These are phyloP conservation scores for Jimgerdemannia flammicorona DNA, from an alignment of 192 early-diverging fungal species.

Conservation along the genomic window DNA sequence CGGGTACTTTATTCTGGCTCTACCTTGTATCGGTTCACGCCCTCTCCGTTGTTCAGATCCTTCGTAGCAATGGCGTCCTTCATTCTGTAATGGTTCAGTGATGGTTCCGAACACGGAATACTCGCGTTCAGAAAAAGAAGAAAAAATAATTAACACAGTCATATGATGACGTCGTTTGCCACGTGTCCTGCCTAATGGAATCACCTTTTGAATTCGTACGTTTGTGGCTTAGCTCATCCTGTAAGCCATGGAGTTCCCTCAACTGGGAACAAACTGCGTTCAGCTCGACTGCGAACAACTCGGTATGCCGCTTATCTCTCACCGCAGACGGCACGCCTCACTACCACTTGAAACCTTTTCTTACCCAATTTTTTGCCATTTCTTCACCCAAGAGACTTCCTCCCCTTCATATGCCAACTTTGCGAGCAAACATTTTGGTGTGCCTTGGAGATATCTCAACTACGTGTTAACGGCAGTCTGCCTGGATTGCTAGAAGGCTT, in stretches of 20 bases:
- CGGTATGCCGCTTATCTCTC: neutral
- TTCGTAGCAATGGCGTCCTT: slow-evolving; percentile 2
- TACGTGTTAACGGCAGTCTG: neutral
- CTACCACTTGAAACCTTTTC: neutral
- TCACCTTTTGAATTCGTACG: too few species aligned
- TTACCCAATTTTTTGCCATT: neutral
- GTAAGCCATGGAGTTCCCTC: neutral
- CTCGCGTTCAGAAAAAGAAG: neutral
- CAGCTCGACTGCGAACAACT: neutral
- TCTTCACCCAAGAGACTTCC: neutral
- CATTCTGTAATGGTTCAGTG: neutral
- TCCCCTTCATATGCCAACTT: neutral
- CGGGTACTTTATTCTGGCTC: slow-evolving; percentile 33
- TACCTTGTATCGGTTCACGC: slow-evolving; percentile 43
- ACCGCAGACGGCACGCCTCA: neutral
- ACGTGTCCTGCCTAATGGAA: too few species aligned
- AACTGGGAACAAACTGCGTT: neutral
- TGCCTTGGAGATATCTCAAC: neutral
- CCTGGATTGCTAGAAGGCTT: neutral
- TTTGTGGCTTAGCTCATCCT: too few species aligned
- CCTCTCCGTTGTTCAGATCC: slow-evolving; percentile 39
- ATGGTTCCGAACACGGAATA: neutral
- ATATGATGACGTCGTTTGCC: neutral
- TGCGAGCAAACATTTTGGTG: neutral
- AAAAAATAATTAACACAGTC: neutral